Conservation (phyloP, 2,329 filamentous ascomycete genomes). For the Botrytis medusae region DNA sequence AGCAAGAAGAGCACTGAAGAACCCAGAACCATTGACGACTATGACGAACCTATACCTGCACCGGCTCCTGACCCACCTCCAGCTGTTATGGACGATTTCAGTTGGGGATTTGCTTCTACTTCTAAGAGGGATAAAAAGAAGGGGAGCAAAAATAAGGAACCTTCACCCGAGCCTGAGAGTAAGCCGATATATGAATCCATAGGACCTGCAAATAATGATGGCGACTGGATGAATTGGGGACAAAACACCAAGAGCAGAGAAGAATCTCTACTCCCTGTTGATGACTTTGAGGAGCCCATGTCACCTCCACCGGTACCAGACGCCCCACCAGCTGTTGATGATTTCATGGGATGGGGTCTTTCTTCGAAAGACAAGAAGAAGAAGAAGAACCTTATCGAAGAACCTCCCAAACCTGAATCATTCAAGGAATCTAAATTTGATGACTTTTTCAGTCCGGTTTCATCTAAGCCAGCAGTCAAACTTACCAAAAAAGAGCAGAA, state of each 20-base stretch:
- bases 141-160: slow-evolving; percentile 36
- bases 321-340: slow-evolving; percentile 39
- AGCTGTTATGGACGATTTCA: slow-evolving; percentile 37
- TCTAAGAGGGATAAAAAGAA: slow-evolving; percentile 48
- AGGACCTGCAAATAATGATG: slow-evolving; percentile 30
- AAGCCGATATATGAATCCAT: slow-evolving; percentile 32
- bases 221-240: slow-evolving; percentile 37
- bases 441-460: slow-evolving; percentile 29
- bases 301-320: slow-evolving; percentile 39
- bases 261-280: slow-evolving; percentile 38
- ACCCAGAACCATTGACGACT: slow-evolving; percentile 20
- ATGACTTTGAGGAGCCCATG: slow-evolving; percentile 39
- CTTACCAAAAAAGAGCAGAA: slow-evolving; percentile 52
- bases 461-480: slow-evolving; percentile 40
- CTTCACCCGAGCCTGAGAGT: slow-evolving; percentile 27
- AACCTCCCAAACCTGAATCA: slow-evolving; percentile 50
- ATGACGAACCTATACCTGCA: slow-evolving; percentile 28
- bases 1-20: slow-evolving; percentile 31
- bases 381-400: slow-evolving; percentile 44
- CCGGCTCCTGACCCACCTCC: slow-evolving; percentile 26
- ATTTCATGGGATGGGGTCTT: slow-evolving; percentile 36
- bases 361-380: slow-evolving; percentile 50
- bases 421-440: slow-evolving; percentile 48
- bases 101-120: slow-evolving; percentile 26
- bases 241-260: slow-evolving; percentile 34